Evolutionary conservation across 1,139 yeast species (phyloP), one percentile per base, ranked within the genome.

Genomic region (Geotrichum fermentans): DNA sequence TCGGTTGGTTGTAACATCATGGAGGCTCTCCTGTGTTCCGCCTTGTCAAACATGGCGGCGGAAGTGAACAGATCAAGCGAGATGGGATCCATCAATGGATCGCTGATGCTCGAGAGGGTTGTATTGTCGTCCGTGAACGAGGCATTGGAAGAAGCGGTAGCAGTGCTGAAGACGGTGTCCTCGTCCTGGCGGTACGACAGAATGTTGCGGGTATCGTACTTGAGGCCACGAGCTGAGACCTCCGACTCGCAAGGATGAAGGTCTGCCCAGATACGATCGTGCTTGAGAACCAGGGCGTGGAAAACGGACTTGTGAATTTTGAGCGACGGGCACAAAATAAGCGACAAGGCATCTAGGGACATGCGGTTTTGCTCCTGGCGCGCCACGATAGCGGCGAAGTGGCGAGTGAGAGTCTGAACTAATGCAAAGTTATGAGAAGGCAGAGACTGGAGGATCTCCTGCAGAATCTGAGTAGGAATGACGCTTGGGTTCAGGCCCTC

Each of bases 311-410:
- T 53, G 43, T 58, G 60, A 41, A 66, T 60, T 18, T 61, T 53
- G 45, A 66, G 50, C 2, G 69, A 61, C 2, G 68, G 68, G 33
- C 67, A 62, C 24, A 66, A 56, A 17, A 65, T 60, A 18, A 63
- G 53, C 2, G 66, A 58, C 43, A 66, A 51, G 45, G 61, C 63
- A 11, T 61, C 47, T 14, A 61, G 46, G 13, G 65, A 50, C 69
- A 66, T 66, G 29, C 60, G 56, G 53, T 66, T 66, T 30, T 21
- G 28, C 26, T 48, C 42, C 13, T 53, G 39, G 30, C 57, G 44
- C 11, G 43, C 45, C 22, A 57, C 56, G 10, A 65, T 61, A 18
- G 33, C 34, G 13, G 56, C 34, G 29, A 65, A 54, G 43, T 65
- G 69, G 28, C 56, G 47, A n/a, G 60, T 52, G 28, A 65, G 50